These are phyloP conservation scores for Picochlorum sp. DNA, from an alignment of 139 green algal species.

Conservation along the genomic window DNA sequence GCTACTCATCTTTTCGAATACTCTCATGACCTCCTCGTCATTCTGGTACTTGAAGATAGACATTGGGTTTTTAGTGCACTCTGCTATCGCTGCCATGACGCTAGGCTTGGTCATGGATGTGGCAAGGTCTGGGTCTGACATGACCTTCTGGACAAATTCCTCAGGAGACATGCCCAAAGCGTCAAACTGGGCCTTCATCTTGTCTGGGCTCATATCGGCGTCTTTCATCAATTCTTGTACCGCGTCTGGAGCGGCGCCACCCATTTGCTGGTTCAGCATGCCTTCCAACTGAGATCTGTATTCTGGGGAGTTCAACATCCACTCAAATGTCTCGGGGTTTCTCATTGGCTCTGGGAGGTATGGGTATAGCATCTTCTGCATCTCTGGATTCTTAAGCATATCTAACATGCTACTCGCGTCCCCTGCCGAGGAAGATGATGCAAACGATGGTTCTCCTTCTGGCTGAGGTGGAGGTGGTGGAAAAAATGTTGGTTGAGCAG, in stretches of 20 bases:
- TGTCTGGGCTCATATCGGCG: constrained; percentile 19
- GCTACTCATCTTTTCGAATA: constrained; percentile 36
- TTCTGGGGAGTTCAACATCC: constrained; percentile 55
- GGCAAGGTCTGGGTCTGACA: constrained; percentile 67
- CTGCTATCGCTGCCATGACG: constrained; percentile 70
- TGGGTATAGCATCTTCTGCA: constrained; percentile 82
- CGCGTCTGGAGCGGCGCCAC: neutral
- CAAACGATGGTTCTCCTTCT: neutral
- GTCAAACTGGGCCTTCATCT: constrained; percentile 46
- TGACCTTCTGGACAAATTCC: constrained; percentile 64
- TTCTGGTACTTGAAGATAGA: constrained; percentile 74
- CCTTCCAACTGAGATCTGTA: constrained; percentile 40
- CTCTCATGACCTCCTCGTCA: constrained; percentile 52
- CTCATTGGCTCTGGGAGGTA: constrained; percentile 84
- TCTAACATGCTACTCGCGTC: constrained; percentile 14
- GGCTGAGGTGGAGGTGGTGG: neutral
- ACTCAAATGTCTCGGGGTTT: constrained; percentile 76
- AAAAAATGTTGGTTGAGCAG: neutral
- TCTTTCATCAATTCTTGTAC: constrained; percentile 30
- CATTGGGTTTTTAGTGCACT: constrained; percentile 68
- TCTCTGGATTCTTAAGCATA: constrained; percentile 29
- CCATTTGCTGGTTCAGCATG: constrained; percentile 39
- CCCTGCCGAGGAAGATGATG: neutral
- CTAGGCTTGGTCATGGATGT: constrained; percentile 66
- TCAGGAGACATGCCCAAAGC: constrained; percentile 63